Conservation (phyloP, 2,329 filamentous ascomycete genomes). For the Fusarium coicis region DNA sequence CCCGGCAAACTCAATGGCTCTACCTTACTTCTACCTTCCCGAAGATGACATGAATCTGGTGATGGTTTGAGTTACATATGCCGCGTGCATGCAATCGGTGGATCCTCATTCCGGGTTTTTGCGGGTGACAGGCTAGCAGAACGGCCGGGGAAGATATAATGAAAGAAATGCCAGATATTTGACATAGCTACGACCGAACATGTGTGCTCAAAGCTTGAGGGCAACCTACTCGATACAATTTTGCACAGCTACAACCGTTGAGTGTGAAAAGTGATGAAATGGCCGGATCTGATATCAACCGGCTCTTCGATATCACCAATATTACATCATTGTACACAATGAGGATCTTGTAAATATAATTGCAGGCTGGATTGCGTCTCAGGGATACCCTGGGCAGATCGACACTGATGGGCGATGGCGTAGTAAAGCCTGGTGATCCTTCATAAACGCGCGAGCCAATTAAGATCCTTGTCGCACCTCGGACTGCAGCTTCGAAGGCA, state of each 20-base stretch:
- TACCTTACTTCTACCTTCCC: background rate
- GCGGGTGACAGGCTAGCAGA: background rate
- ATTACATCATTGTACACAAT: background rate
- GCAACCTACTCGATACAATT: no score
- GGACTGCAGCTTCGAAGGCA: background rate
- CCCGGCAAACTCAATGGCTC: background rate
- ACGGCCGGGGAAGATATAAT: background rate
- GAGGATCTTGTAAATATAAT: no score
- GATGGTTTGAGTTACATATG: background rate
- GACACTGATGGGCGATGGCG: no score
- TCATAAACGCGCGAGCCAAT: background rate
- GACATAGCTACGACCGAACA: background rate
- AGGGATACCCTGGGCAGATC: background rate
- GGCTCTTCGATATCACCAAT: background rate
- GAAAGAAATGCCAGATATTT: background rate
- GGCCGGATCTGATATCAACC: background rate
- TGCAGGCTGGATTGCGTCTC: background rate
- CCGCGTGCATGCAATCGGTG: background rate
- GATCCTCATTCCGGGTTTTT: background rate
- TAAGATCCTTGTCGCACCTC: background rate
- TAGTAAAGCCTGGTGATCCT: no score
- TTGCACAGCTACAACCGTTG: background rate
- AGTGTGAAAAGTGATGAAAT: background rate
- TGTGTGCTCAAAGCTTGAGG: no score
- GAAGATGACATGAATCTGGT: background rate